Evolutionary conservation across 495 filamentous ascomycete species (phyloP), one percentile per base, ranked within the genome.

Genomic region (Lasiosphaeriaceae sp.): DNA sequence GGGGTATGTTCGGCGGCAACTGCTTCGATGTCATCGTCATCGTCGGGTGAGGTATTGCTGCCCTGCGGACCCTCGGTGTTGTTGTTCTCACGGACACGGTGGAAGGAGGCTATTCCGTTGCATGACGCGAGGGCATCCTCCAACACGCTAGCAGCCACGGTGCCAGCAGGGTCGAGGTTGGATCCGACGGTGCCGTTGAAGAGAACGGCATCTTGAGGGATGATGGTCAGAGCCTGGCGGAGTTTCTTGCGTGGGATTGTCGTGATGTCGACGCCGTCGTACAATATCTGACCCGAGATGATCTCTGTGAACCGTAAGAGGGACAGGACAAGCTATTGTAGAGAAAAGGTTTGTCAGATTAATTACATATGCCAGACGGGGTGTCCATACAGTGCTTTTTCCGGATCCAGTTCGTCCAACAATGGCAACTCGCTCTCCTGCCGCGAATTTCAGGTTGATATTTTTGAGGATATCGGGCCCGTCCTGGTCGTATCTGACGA

Each of bases 371-470:
- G n/a, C n/a, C n/a, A n/a, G n/a, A n/a, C n/a, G n/a, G n/a, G n/a
- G n/a, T n/a, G n/a, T n/a, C n/a, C 71, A 64, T 66, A 72, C 70
- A 37, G 79, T 80, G 51, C 79, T 82, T 61, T 86, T 85, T n/a
- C 82, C 83, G 21, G 80, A 80, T 6, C 83, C 82, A 5, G 80
- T 83, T 19, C 83, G 75, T 17, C 82, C 83, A 8, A 83, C 76
- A 35, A 85, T 68, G 2, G 75, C 82, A 43, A 84, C 71, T 29
- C 77, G 75, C 57, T 83, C 77, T 11, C 82, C 82, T 16, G 82
- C 71, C 8, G 69, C 52, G 17, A 79, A 77, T 44, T 67, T 71
- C 54, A 86, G 74, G 50, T 74, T 77, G 49, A 84, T 69, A 21
- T 76, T 64, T 47, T 77, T 80, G 5, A 86, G 68, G 34, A 82